phyloP scores from a whole-genome alignment of 768 basidiomycete species.

The Hemileccinum impolitum region DNA sequence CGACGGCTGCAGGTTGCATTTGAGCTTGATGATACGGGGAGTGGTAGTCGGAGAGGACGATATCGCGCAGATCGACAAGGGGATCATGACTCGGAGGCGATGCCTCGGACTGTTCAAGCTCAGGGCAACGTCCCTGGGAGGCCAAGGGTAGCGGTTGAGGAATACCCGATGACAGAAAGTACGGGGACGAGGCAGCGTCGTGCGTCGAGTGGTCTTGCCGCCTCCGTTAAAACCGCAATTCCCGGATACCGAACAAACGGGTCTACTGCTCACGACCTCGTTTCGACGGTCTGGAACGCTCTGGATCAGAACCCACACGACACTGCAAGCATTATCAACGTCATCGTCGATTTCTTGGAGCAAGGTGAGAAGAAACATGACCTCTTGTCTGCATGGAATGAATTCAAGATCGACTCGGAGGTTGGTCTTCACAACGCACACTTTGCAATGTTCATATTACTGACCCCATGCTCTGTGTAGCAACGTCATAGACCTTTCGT shows the following conservation, averaged over 20 bases:
- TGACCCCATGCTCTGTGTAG: constrained; percentile 34
- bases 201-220: constrained; percentile 57
- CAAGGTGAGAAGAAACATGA: constrained; percentile 82
- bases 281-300: constrained; percentile 82
- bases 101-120: constrained; percentile 21
- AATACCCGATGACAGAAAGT: too few species aligned
- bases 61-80: constrained; percentile 43
- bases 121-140: constrained; percentile 34
- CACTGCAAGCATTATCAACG: constrained; percentile 69
- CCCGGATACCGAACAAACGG: constrained; percentile 78
- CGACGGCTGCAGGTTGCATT: constrained; percentile 63
- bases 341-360: constrained; percentile 73
- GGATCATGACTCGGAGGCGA: constrained; percentile 43
- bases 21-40: constrained; percentile 59
- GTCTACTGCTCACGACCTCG: constrained; percentile 75
- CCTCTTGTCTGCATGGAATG: constrained; percentile 74
- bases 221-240: constrained; percentile 63
- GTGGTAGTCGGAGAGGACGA: constrained; percentile 41
- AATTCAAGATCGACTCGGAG: constrained; percentile 65
- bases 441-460: neutral
- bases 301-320: constrained; percentile 65
- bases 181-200: too few species aligned
- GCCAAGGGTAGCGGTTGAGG: constrained; percentile 38
- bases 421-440: constrained; percentile 49
- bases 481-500: constrained; percentile 75